Base-by-base conservation (phyloP, 352 stramenopile genomes). In the Globisporangium paroecandrum region DNA sequence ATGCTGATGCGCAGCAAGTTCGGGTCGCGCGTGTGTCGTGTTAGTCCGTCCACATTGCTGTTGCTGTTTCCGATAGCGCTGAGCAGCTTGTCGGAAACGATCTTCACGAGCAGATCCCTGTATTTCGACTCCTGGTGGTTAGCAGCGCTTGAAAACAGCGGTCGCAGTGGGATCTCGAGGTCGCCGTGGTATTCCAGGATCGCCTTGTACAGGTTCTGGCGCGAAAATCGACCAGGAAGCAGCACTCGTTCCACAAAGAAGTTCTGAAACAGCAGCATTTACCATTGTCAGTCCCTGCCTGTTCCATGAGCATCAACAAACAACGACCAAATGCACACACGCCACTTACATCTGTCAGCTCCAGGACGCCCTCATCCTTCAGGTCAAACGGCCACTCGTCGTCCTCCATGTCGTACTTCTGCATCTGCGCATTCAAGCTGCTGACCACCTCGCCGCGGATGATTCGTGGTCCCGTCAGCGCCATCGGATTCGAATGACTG, bases 401-500 rank as follows among this genome's bases (percentile, higher is more conserved):
- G 65, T 91, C 84, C 57, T 90, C 84, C 3, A 43, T 47, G 53
- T 88, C 78, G 41, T 82, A 90, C 38, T 85, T 77, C 32, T 86
- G 78, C 82, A 91, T 91, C 60, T 90, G 81, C 8, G 81, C 70
- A 58, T 87, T 77, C 22, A 90, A 53, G 58, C 81, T 89, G 67
- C 72, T 80, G 15, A 93, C 76, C 3, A 78, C 64, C 18, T 89
- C 77, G 4, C 81, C 81, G 5, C 73, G 47, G 57, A 91, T 84
- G 1, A 79, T 72, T 4, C 79, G 77, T 13, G 85, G 83, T 4
- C 85, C 82, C 3, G 85, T 93, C 0, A 87, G 61, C 5, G 81
- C 83, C 81, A 91, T 90, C 22, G 83, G 79, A 22, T 93, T 91
- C 13, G 77, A 65, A 59, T 93, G 83, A 24, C 81, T 82, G 65